Conservation (phyloP, 2,329 filamentous ascomycete species). For the Trichoderma lentiforme region DNA sequence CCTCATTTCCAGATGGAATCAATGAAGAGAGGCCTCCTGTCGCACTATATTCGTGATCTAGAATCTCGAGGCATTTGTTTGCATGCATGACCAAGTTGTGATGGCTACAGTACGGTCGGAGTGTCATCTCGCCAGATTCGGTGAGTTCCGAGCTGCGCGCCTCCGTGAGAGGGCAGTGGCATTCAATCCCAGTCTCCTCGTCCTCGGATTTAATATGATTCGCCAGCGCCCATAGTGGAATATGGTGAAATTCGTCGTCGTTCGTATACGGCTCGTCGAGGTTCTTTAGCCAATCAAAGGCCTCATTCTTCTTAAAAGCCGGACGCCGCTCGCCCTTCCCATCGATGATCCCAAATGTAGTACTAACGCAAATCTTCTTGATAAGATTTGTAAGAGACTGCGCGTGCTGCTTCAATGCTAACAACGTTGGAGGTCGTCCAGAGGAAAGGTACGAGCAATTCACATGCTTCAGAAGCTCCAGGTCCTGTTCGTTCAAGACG, state of each 20-base stretch:
- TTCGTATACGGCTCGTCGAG: conserved; percentile 48
- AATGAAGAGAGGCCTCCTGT: conserved; percentile 55
- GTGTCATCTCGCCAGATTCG: conserved; percentile 21
- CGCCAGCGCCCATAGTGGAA: conserved; percentile 43
- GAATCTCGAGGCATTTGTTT: conserved; percentile 56
- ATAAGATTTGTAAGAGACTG: conserved; percentile 56
- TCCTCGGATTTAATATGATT: conserved; percentile 45
- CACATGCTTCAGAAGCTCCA: conserved; percentile 39
- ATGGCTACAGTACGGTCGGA: conserved; percentile 44
- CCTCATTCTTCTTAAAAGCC: conserved; percentile 42
- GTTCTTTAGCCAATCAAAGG: conserved; percentile 57
- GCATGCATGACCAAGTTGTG: conserved; percentile 53
- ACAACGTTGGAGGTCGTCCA: conserved; percentile 50
- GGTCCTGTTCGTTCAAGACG: conserved; percentile 22
- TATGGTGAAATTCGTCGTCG: conserved; percentile 45
- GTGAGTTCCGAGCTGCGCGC: conserved; percentile 23
- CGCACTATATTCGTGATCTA: conserved; percentile 56
- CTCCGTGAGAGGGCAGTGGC: conserved; percentile 45
- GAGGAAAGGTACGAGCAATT: conserved; percentile 59
- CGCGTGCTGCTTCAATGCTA: conserved; percentile 57
- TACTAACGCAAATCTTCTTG: conserved; percentile 42
- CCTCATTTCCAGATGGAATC: conserved; percentile 43
- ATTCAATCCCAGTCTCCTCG: conserved; percentile 40
- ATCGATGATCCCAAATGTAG: conserved; percentile 24
- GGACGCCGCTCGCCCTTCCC: conserved; percentile 26